phyloP scores from a whole-genome alignment of 192 early-diverging fungal genomes.

The Coemansia sp. region DNA sequence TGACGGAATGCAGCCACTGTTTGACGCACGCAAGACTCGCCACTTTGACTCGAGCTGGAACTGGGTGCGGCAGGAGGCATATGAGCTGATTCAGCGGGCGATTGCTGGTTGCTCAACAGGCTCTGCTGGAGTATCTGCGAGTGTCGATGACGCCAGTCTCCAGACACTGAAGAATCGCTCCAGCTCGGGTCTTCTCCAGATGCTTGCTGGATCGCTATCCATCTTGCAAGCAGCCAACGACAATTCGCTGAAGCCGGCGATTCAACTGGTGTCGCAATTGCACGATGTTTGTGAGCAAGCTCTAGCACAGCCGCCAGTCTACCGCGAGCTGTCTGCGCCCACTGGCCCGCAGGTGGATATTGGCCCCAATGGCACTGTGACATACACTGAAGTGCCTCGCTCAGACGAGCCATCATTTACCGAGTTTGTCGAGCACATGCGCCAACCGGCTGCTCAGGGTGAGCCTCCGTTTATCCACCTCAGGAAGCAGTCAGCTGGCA shows the following conservation, averaged over 20 bases:
- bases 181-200: constrained; percentile 68
- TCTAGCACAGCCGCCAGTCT: constrained; percentile 70
- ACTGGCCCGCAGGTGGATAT: constrained; percentile 79
- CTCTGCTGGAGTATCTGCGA: constrained; percentile 62
- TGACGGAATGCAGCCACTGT: constrained; percentile 79
- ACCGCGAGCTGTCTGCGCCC: constrained; percentile 83
- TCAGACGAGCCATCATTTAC: constrained; percentile 73
- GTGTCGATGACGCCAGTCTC: constrained; percentile 59
- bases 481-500: neutral
- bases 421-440: constrained; percentile 85
- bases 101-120: constrained; percentile 60
- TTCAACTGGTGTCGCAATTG: constrained; percentile 64
- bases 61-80: constrained; percentile 69
- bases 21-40: constrained; percentile 82
- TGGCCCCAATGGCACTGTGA: constrained; percentile 70
- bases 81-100: constrained; percentile 70
- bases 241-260: constrained; percentile 59
- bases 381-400: constrained; percentile 82
- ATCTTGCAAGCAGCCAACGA: constrained; percentile 67
- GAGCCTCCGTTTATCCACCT: constrained; percentile 34
- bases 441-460: constrained; percentile 50
- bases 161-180: constrained; percentile 78
- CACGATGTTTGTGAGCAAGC: constrained; percentile 80
- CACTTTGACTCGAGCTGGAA: constrained; percentile 96
- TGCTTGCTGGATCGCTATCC: constrained; percentile 67